phyloP scores from a whole-genome alignment of 805 yeast species.

The Ogataea paraovalis region DNA sequence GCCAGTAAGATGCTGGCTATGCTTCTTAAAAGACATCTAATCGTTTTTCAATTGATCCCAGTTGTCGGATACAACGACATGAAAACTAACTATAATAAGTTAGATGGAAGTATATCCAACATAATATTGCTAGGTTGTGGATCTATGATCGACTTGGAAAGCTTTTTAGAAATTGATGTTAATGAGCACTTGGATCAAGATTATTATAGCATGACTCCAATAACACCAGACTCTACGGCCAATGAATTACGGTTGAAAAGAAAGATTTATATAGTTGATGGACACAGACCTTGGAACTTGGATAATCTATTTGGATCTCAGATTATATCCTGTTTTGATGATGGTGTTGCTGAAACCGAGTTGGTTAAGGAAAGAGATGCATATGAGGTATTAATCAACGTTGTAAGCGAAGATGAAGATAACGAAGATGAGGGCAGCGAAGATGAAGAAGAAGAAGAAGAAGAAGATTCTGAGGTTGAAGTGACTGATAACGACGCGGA shows the following conservation, averaged over 20 bases:
- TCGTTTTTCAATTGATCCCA: slow-evolving; percentile 86
- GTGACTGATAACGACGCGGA: slow-evolving; percentile 29
- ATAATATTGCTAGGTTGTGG: slow-evolving; percentile 90
- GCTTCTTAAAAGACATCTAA: slow-evolving; percentile 71
- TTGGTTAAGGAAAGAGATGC: slow-evolving; percentile 57
- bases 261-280: slow-evolving; percentile 78
- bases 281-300: slow-evolving; percentile 94
- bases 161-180: slow-evolving; percentile 61
- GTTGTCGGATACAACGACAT: slow-evolving; percentile 88
- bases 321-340: slow-evolving; percentile 78
- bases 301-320: slow-evolving; percentile 87
- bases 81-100: slow-evolving; percentile 51
- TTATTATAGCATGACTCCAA: slow-evolving; percentile 17
- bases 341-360: slow-evolving; percentile 66
- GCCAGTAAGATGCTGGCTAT: slow-evolving; percentile 73
- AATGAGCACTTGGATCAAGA: slow-evolving; percentile 43
- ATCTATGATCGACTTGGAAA: slow-evolving; percentile 80
- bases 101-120: slow-evolving; percentile 74
- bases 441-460: slow-evolving; percentile 17
- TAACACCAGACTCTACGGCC: slow-evolving; percentile 24
- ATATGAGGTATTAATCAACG: slow-evolving; percentile 47
- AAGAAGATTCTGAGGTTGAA: slow-evolving; percentile 25
- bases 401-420: slow-evolving; percentile 34
- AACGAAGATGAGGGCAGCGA: slow-evolving; percentile 36
- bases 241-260: slow-evolving; percentile 40